Evolutionary conservation across 1,284 basidiomycete species (phyloP).

Genomic region (Leccinum subrobustum): DNA sequence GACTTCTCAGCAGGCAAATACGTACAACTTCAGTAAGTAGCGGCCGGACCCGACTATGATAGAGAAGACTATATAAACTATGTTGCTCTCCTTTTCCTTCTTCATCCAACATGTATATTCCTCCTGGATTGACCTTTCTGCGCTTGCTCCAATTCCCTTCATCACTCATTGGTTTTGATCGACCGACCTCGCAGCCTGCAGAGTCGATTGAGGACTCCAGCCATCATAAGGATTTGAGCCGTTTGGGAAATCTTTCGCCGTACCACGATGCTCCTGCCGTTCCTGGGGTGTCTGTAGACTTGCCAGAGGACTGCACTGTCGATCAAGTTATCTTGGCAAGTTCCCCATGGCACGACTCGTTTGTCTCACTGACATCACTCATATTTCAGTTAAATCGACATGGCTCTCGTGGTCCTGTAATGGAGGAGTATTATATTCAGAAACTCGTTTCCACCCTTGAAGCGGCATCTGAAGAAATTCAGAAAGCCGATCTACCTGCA

Average conservation of each 20-base stretch:
- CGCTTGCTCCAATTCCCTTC: neutral
- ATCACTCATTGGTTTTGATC: neutral
- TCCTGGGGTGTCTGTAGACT: slow-evolving; percentile 31
- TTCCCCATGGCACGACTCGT: neutral
- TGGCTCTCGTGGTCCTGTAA: slow-evolving; percentile 30
- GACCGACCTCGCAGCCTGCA: neutral
- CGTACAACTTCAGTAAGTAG: no score
- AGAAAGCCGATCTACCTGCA: slow-evolving; percentile 33
- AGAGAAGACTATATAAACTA: neutral
- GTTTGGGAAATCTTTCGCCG: neutral
- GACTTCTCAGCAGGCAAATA: no score
- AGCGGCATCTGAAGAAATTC: slow-evolving; percentile 29
- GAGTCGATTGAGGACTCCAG: neutral
- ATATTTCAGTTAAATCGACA: slow-evolving; percentile 17
- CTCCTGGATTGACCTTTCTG: neutral
- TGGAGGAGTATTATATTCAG: slow-evolving; percentile 31
- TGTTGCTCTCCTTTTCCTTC: neutral
- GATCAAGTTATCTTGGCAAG: slow-evolving; percentile 41
- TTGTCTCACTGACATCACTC: neutral
- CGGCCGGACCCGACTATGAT: no score
- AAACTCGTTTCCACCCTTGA: slow-evolving; percentile 37
- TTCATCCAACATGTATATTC: neutral
- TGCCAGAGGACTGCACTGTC: slow-evolving; percentile 44
- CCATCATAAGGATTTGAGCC: neutral
- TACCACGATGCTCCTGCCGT: slow-evolving; percentile 25